These are phyloP conservation scores for Fusarium sp. DNA, from an alignment of 2,329 filamentous ascomycete genomes.

Conservation along the genomic window DNA sequence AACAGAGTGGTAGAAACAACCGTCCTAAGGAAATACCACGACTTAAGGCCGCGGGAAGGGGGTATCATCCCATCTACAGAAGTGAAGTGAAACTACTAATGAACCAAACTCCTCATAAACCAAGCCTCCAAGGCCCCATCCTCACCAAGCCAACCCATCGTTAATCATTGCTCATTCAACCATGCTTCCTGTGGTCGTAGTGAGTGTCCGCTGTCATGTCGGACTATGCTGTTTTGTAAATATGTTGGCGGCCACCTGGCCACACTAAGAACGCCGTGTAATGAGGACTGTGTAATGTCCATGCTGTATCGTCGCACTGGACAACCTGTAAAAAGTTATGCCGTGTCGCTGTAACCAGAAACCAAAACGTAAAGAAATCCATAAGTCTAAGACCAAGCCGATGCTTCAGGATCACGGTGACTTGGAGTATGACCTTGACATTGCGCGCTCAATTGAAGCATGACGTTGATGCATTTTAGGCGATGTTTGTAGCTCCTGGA, in stretches of 20 bases:
- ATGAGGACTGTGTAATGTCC: conserved; percentile 32
- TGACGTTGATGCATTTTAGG: conserved; percentile 71
- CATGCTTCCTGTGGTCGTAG: conserved; percentile 20
- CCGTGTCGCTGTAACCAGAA: conserved; percentile 30
- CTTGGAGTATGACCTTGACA: conserved; percentile 54
- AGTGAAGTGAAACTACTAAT: conserved; percentile 42
- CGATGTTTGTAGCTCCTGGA: conserved; percentile 71
- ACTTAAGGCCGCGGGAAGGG: conserved; percentile 41
- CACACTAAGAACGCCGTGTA: conserved; percentile 41
- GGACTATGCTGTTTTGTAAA: conserved; percentile 36
- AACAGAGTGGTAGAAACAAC: conserved; percentile 7
- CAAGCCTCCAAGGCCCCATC: conserved; percentile 22
- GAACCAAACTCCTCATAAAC: conserved; percentile 36
- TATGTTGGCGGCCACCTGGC: conserved; percentile 30
- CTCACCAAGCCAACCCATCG: conserved; percentile 34
- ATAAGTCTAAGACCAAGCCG: conserved; percentile 19
- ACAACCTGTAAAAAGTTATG: conserved; percentile 36
- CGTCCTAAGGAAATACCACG: conserved; percentile 20
- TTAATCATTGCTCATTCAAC: conserved; percentile 47
- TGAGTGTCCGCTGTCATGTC: conserved; percentile 18
- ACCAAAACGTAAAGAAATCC: conserved; percentile 38
- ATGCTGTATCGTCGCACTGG: conserved; percentile 29
- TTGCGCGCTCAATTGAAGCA: conserved; percentile 70
- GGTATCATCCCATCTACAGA: conserved; percentile 57
- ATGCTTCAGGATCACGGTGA: conserved; percentile 43